Evolutionary conservation across 768 basidiomycete species (phyloP), one percentile per base, ranked within the genome.

Genomic region (Neoboletus brunneissimus): DNA sequence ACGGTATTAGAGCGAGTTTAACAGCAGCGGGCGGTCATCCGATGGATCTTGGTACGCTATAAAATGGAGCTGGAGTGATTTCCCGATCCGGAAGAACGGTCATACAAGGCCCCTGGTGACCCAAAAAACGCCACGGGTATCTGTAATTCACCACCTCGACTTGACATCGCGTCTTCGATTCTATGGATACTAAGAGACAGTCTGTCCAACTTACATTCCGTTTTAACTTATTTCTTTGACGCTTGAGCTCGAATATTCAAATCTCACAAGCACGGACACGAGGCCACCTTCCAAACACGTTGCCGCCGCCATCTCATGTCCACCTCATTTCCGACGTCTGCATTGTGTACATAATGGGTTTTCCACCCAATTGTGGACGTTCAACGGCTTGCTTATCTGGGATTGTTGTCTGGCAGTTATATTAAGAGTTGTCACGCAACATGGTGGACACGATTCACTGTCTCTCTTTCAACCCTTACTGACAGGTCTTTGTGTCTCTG

Each of bases 271-370:
- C 20, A 10, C 3, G 18, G n/a, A 61, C 27, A 57, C 16, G 47
- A 31, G 48, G 44, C 27, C 27, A 27, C 27, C 5, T 27, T 48
- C 10, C 48, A 48, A 52, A 67, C 68, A 67, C 66, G 62, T 64
- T 68, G 58, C 45, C 48, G 22, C 50, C 46, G 54, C 55, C 37
- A 9, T 6, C 2, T 42, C 50, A 25, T 3, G 29, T 48, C 31
- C 29, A 31, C 52, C 46, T 69, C 67, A 68, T 70, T 20, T 70
- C 68, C 68, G 68, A 42, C 20, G 16, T 41, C 51, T 23, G 51
- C 41, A 51, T 48, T 51, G 37, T 25, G 46, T 60, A 58, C 58
- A 63, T 58, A 58, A 56, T 49, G 45, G 13, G n/a, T 20, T 34
- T 31, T 11, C 2, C 53, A 45, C 42, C 40, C 44, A 44, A 54